phyloP scores from a whole-genome alignment of 768 basidiomycete genomes.

The Xerocomus potaroensis region DNA sequence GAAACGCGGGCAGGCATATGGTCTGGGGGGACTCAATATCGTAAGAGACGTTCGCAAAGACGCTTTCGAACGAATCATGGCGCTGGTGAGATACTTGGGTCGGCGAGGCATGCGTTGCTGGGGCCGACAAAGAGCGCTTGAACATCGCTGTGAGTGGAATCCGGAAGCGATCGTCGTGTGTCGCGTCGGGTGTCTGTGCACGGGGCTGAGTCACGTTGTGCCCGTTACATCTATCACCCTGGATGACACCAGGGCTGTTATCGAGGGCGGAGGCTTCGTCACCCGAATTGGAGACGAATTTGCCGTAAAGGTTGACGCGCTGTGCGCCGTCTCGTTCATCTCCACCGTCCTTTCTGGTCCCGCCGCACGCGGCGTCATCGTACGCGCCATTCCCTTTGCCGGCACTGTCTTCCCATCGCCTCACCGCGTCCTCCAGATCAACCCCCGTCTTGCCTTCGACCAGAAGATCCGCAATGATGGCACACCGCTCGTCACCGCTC shows the following conservation, averaged over 20 bases:
- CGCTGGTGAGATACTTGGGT: conserved; percentile 13
- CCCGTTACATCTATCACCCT: conserved; percentile 3
- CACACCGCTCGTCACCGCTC: conserved; percentile 50
- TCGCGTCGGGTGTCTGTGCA: conserved; percentile 27
- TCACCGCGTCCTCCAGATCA: conserved; percentile 57
- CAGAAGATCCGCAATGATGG: conserved; percentile 63
- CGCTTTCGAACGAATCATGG: conserved; percentile 26
- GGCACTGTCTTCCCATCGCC: conserved; percentile 39
- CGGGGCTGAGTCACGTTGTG: conserved; percentile 13
- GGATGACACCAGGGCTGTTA: conserved; percentile 1
- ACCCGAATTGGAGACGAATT: conserved; percentile 2
- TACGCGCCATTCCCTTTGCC: conserved; percentile 5
- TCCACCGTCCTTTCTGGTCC: conserved; percentile 15
- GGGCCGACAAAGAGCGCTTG: conserved; percentile 60
- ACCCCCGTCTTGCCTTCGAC: conserved; percentile 63
- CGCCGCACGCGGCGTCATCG: neutral
- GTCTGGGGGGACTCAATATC: conserved; percentile 24
- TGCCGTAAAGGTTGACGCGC: conserved; percentile 4
- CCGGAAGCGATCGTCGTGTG: conserved; percentile 32
- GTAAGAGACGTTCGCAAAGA: conserved; percentile 30
- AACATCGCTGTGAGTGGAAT: conserved; percentile 61
- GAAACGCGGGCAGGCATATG: conserved; percentile 9
- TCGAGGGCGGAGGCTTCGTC: neutral
- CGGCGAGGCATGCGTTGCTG: conserved; percentile 31
- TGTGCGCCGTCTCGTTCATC: conserved; percentile 21